A percentile compares a stretch with the other conserved stretches of the same genome.
These are phyloP conservation scores for Botrytis paeoniae DNA, from an alignment of 2,329 filamentous ascomycete species.

Conservation along the genomic window DNA sequence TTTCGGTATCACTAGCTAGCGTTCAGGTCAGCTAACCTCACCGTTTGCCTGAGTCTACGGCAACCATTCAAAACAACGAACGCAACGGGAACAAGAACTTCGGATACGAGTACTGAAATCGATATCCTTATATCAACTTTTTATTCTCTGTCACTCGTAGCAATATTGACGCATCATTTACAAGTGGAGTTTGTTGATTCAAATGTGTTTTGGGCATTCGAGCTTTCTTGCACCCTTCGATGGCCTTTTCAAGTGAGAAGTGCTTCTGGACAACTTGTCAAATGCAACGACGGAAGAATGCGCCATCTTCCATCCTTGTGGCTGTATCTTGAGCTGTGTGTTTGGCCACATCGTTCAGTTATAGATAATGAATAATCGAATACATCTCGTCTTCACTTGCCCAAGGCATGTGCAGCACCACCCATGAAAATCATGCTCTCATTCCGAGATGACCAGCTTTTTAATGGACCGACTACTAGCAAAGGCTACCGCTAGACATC, in stretches of 20 bases:
- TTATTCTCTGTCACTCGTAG: not conserved
- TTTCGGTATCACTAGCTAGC: not conserved
- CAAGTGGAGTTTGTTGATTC: conserved; percentile 40
- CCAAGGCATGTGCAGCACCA: not conserved
- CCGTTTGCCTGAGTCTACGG: not conserved
- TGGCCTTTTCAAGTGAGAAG: not conserved
- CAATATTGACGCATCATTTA: conserved; percentile 36
- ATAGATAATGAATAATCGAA: not conserved
- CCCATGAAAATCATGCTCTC: not conserved
- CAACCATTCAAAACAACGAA: not conserved
- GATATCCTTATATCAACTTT: not conserved
- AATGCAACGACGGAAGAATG: not conserved
- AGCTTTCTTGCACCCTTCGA: not conserved
- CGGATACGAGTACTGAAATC: not conserved
- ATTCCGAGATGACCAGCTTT: not conserved
- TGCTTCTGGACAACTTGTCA: not conserved
- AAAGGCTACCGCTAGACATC: not conserved
- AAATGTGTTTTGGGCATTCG: not conserved
- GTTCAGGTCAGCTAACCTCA: not conserved
- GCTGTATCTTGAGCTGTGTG: not conserved
- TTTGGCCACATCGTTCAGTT: not conserved
- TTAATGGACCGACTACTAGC: not conserved
- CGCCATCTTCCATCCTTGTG: not conserved
- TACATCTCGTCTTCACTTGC: not conserved
- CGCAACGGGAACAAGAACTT: not conserved